Evolutionary conservation across 345 rosid genomes (phyloP).

Genomic region (Orychophragmus violaceus): DNA sequence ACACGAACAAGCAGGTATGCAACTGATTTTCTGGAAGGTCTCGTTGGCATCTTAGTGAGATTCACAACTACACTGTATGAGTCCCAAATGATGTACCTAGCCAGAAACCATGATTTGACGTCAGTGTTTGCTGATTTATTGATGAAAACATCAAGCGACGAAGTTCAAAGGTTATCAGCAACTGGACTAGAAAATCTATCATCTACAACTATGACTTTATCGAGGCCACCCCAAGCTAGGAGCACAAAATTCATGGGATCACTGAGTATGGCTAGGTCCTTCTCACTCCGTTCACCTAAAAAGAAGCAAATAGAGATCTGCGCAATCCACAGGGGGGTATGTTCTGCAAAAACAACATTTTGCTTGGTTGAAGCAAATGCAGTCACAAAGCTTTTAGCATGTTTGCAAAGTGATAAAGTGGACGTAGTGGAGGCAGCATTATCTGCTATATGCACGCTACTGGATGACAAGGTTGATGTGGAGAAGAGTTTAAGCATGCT

Average conservation of each 20-base stretch:
- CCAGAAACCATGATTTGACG: constrained; percentile 64
- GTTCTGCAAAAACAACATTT: constrained; percentile 75
- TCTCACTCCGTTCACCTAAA: constrained; percentile 43
- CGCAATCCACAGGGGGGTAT: constrained; percentile 72
- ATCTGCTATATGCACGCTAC: constrained; percentile 70
- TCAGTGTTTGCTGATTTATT: constrained; percentile 65
- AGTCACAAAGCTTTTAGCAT: constrained; percentile 61
- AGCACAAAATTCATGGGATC: constrained; percentile 42
- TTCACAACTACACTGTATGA: constrained; percentile 81
- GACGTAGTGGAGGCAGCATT: constrained; percentile 80
- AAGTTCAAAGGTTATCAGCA: constrained; percentile 81
- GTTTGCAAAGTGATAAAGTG: constrained; percentile 66
- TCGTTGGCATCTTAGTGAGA: constrained; percentile 75
- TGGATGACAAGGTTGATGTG: constrained; percentile 80
- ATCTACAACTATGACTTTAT: constrained; percentile 51
- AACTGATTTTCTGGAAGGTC: constrained; percentile 65
- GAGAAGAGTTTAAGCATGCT: constrained; percentile 56
- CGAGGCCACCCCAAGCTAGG: constrained; percentile 42
- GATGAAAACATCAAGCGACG: constrained; percentile 64
- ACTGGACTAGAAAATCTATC: constrained; percentile 79
- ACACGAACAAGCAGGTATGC: constrained; percentile 63
- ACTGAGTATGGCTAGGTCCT: constrained; percentile 38
- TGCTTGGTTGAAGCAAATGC: constrained; percentile 85
- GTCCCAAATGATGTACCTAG: constrained; percentile 52
- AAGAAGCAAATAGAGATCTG: constrained; percentile 41